Base-by-base conservation (phyloP, 345 rosid genomes). In the Dipteronia sinensis region DNA sequence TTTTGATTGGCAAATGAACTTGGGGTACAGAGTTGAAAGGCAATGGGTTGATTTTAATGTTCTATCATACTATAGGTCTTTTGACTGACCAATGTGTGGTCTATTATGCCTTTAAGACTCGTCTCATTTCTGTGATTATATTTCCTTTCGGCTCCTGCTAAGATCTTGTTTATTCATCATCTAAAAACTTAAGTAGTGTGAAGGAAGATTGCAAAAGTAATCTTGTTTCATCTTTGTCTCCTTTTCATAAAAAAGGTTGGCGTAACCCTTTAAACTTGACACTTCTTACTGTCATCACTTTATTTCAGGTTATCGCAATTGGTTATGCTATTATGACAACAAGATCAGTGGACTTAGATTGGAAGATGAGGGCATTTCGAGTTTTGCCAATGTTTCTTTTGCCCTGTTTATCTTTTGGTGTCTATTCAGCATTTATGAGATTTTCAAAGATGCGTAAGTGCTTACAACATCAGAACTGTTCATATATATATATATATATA, bases 311-410 rank as follows among this genome's bases (percentile, higher is more conserved):
- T 47, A 79, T 91, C 82, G 97, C 94, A 6, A 89, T 93, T 67
- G 86, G 85, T 82, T 91, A 88, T 84, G 94, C 93, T 16, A 86
- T 91, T 53, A 67, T 88, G 84, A 83, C 94, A 4, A 91, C 95
- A 7, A 90, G 89, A 81, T 81, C 86, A 49, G 55, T 76, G 72
- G 93, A 88, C 51, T 78, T 93, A 87, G 74, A 91, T 69, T 91
- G 94, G 94, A 91, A 84, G 81, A 85, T 87, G 88, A 88, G 95
- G 87, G 89, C 89, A 13, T 85, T 85, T 62, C 79, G 93, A 19
- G 83, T 91, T 59, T 72, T 93, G 78, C 95, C 97, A 0, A 88
- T 91, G 87, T 90, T 93, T 82, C 82, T 93, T 75, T 78, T 93
- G 85, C 95, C 95, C 74, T 90, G 81, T 63, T 49, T 93, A 1